Evolutionary conservation across 352 stramenopile genomes (phyloP), one percentile per base, ranked within the genome.

Genomic region (Globisporangium heterothallicum): DNA sequence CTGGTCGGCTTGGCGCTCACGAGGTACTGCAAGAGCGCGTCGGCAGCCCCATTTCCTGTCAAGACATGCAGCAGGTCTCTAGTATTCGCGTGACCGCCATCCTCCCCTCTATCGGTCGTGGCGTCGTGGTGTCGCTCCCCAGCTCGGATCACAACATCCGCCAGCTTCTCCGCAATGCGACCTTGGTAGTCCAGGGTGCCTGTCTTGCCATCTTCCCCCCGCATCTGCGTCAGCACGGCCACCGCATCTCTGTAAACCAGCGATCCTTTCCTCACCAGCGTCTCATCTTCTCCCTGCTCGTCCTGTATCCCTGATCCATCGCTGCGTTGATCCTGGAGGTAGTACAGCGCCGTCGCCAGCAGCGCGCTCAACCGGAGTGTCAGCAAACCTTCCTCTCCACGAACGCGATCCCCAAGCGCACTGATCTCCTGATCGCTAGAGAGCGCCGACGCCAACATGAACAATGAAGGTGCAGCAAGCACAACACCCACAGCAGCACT

Each of bases 11-110:
- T 42, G 0, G 32, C 43, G 25, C 24, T n/a, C 18, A 29, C 54
- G 16, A 61, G 19, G 42, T 46, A 54, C 38, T 56, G 46, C 46
- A 61, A 9, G 27, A 61, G 13, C 30, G 40, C 46, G 21, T 56
- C 32, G 9, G 40, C 36, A 30, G 51, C 36, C 4, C 48, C 54
- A n/a, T 26, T 29, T 6, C 42, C 21, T 13, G 30, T 18, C 21
- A 61, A 32, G 3, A 14, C 13, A 29, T 25, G 40, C 29, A 61
- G 29, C 10, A 48, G 40, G 12, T 38, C 12, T n/a, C 32, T 10
- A 3, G 32, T 18, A 38, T 16, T 38, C 32, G 32, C 14, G n/a
- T 16, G 19, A 45, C 4, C 0, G 30, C 18, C 6, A 24, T 38
- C 16, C 9, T 7, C 24, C 1, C 24, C 30, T 2, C 7, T 52